Evolutionary conservation across 352 stramenopile genomes (phyloP), one percentile per base, ranked within the genome.

Genomic region (Albugo laibachii): DNA sequence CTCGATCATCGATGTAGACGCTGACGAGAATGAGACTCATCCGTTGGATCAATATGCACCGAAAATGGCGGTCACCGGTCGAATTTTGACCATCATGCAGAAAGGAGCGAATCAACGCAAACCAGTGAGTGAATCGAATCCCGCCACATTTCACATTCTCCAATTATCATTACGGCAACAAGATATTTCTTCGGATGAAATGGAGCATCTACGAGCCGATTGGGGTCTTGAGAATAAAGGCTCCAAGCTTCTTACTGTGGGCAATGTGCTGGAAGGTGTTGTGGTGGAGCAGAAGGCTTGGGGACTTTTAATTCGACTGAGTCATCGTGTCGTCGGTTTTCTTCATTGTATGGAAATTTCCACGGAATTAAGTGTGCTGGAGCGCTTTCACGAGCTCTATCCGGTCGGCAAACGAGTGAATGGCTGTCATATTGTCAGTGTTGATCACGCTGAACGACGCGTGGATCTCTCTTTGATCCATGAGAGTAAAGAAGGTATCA

Each of bases 101-200:
- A 91, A 91, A 58, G 80, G 80, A 19, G 62, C 71, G 18, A 89
- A 93, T 66, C 79, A 93, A 59, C 69, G 77, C 39, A 87, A 91
- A 56, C 65, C 77, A 35, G 69, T 93, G 18, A 81, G 71, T 38
- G 66, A 79, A 39, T 56, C 55, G 1, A 93, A 93, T 57, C 65
- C 71, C 0, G 69, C 69, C 15, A 81, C 66, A 51, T 91, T 84
- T 55, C 67, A 72, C 48, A 60, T 64, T 11, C 42, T 93, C 14
- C 67, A 79, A 45, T 41, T 93, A 13, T 87, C 77, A 31, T 58
- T 93, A 31, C 65, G 66, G n/a, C 45, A 58, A 10, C 53, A 63
- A 2, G 80, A 93, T 46, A 36, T 76, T 13, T 52, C 60, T 1
- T 53, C 53, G 24, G 63, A 66, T n/a, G 54, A 70, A 5, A 45